Evolutionary conservation across 257 asterid genomes (phyloP).

Genomic region (Petrea volubilis): DNA sequence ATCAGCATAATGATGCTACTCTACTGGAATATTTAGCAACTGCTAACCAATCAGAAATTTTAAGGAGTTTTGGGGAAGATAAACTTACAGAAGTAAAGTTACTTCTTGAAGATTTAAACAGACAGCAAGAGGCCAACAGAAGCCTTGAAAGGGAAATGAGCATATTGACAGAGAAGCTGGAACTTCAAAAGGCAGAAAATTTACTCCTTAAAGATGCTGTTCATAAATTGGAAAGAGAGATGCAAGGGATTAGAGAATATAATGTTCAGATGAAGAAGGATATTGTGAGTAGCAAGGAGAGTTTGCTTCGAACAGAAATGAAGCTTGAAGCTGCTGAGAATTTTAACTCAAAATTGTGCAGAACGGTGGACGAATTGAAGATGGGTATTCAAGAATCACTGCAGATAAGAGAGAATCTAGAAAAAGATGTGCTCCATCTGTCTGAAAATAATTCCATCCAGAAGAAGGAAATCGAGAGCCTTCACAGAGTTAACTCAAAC

Average conservation of each 20-base stretch:
- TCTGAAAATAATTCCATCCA: slow-evolving; percentile 53
- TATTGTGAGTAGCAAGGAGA: slow-evolving; percentile 37
- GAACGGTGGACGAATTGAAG: slow-evolving; percentile 55
- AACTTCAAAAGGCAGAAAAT: slow-evolving; percentile 56
- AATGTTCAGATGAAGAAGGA: slow-evolving; percentile 53
- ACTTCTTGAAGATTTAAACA: slow-evolving; percentile 48
- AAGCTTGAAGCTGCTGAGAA: slow-evolving; percentile 61
- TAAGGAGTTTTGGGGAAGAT: slow-evolving; percentile 47
- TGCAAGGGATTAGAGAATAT: slow-evolving; percentile 47
- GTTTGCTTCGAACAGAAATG: slow-evolving; percentile 42
- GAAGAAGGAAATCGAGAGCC: slow-evolving; percentile 58
- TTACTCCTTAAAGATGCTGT: slow-evolving; percentile 50
- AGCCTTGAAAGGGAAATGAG: slow-evolving; percentile 46
- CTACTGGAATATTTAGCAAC: slow-evolving; percentile 53
- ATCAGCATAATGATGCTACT: slow-evolving; percentile 50
- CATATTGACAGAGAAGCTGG: slow-evolving; percentile 45
- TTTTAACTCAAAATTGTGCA: slow-evolving; percentile 47
- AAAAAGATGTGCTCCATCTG: slow-evolving; percentile 46
- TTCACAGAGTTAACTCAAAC: slow-evolving; percentile 42
- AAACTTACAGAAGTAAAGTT: slow-evolving; percentile 45
- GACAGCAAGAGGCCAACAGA: slow-evolving; percentile 38
- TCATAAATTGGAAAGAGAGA: slow-evolving; percentile 55
- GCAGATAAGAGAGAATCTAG: slow-evolving; percentile 44
- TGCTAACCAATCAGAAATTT: slow-evolving; percentile 40
- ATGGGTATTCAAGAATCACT: slow-evolving; percentile 50